Evolutionary conservation across 192 early-diverging fungal species (phyloP).

Genomic region (Gamsiella multidivaricata): DNA sequence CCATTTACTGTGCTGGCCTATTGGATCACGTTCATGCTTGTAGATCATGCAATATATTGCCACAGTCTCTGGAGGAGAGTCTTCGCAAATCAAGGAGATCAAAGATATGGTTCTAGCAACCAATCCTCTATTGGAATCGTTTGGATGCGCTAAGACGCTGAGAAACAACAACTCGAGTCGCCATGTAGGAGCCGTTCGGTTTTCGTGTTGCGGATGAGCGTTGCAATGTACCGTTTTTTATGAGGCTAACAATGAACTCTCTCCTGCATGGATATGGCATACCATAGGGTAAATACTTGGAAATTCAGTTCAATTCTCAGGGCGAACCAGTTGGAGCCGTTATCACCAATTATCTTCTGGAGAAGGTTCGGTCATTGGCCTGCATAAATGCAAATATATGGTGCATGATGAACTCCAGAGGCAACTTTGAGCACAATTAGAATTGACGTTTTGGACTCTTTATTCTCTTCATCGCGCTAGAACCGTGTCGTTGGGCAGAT

Average conservation of each 20-base stretch:
- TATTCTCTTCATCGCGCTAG: slow-evolving; percentile 44
- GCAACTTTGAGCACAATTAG: too few species aligned
- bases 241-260: too few species aligned
- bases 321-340: slow-evolving; percentile 96
- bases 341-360: slow-evolving; percentile 97
- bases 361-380: too few species aligned
- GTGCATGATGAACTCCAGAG: too few species aligned
- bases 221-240: too few species aligned
- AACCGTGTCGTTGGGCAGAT: slow-evolving; percentile 95
- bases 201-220: neutral
- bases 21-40: too few species aligned
- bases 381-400: too few species aligned
- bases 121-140: slow-evolving; percentile 97
- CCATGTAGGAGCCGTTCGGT: slow-evolving; percentile 79
- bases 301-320: slow-evolving; percentile 94
- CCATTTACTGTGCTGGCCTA: too few species aligned
- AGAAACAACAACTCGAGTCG: slow-evolving; percentile 99
- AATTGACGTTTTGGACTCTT: too few species aligned
- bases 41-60: slow-evolving; percentile 99
- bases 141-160: slow-evolving; percentile 98
- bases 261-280: neutral
- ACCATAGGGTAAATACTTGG: slow-evolving; percentile 97
- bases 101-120: slow-evolving; percentile 99
- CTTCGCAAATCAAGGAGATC: slow-evolving; percentile 88
- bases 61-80: slow-evolving; percentile 87